A percentile compares a stretch with the other conserved stretches of the same genome.
These are phyloP conservation scores for Arabidopsis hybrid DNA, from an alignment of 441 rosid genomes.

Conservation along the genomic window DNA sequence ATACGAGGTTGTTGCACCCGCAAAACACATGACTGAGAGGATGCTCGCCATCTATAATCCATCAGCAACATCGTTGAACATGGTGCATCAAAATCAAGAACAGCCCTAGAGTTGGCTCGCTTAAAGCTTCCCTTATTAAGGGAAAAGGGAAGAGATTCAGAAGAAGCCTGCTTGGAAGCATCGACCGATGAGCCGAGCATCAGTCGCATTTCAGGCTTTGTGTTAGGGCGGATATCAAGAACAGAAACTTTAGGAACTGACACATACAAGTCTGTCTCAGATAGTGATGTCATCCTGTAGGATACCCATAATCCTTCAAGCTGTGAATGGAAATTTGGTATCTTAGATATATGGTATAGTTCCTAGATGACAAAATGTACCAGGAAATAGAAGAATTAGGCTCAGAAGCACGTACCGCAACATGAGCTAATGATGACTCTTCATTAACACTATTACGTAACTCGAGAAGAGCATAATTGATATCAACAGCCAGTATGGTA, in stretches of 20 bases:
- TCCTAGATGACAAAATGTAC: constrained; percentile 22
- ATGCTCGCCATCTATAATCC: constrained; percentile 94
- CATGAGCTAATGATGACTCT: constrained; percentile 89
- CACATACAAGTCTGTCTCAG: constrained; percentile 93
- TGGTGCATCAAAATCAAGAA: constrained; percentile 62
- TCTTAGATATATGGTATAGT: constrained; percentile 18
- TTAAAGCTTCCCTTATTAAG: constrained; percentile 61
- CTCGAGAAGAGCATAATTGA: constrained; percentile 90
- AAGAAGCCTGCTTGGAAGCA: constrained; percentile 77
- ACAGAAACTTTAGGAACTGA: constrained; percentile 91
- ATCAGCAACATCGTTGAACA: constrained; percentile 92
- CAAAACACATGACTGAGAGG: constrained; percentile 89
- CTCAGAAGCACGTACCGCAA: constrained; percentile 69
- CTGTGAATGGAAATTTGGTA: constrained; percentile 53
- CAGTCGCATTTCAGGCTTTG: constrained; percentile 97
- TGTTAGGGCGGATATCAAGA: constrained; percentile 85
- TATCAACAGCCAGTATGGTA: constrained; percentile 86
- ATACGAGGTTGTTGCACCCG: constrained; percentile 97
- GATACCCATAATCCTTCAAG: constrained; percentile 98
- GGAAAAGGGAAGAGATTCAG: constrained; percentile 64
- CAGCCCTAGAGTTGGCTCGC: constrained; percentile 58
- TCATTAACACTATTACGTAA: constrained; percentile 85
- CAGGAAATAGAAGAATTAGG: constrained; percentile 25
- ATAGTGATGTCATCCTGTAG: constrained; percentile 87
- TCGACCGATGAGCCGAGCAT: constrained; percentile 97